These are phyloP conservation scores for Groenewaldozyma auringiensis DNA, from an alignment of 1,139 yeast species.

Conservation along the genomic window DNA sequence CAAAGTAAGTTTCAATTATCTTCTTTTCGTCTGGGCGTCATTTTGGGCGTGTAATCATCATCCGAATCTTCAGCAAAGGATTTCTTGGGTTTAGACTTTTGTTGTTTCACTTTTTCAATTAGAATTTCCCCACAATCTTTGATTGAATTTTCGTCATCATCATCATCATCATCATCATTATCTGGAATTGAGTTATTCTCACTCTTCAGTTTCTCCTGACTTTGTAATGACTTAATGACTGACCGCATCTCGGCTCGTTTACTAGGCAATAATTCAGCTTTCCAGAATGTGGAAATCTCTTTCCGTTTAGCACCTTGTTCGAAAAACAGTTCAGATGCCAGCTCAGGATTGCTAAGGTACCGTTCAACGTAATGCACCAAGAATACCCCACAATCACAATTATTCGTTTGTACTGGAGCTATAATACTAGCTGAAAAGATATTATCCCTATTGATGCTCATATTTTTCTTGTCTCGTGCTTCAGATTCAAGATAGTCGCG, in stretches of 20 bases:
- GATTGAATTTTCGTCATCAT: too few relatives aligned
- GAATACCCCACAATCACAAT: constrained; percentile 94
- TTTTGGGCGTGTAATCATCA: too few relatives aligned
- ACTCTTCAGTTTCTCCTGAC: neutral
- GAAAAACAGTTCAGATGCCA: constrained; percentile 48
- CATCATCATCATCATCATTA: too few relatives aligned
- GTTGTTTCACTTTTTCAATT: too few relatives aligned
- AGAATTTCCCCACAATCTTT: too few relatives aligned
- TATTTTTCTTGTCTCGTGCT: constrained; percentile 54
- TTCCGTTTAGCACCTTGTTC: constrained; percentile 10
- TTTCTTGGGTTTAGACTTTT: too few relatives aligned
- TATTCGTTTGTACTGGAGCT: constrained; percentile 82
- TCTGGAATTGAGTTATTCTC: too few relatives aligned
- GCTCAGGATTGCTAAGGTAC: constrained; percentile 48
- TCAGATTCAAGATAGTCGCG: constrained; percentile 59
- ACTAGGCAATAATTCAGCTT: constrained; percentile 4
- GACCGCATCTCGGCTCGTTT: constrained; percentile 8
- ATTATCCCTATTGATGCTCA: constrained; percentile 41
- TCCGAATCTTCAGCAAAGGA: too few relatives aligned
- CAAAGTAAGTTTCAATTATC: too few relatives aligned
- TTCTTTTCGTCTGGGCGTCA: too few relatives aligned
- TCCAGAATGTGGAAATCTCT: constrained; percentile 17
- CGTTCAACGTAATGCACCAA: constrained; percentile 69
- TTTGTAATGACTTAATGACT: neutral
- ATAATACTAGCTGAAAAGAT: constrained; percentile 40